Percentiles rank a stretch among this genome's conserved stretches.
Conservation (phyloP, 2,329 filamentous ascomycete genomes). For the Emergomyces pasteurianus region DNA sequence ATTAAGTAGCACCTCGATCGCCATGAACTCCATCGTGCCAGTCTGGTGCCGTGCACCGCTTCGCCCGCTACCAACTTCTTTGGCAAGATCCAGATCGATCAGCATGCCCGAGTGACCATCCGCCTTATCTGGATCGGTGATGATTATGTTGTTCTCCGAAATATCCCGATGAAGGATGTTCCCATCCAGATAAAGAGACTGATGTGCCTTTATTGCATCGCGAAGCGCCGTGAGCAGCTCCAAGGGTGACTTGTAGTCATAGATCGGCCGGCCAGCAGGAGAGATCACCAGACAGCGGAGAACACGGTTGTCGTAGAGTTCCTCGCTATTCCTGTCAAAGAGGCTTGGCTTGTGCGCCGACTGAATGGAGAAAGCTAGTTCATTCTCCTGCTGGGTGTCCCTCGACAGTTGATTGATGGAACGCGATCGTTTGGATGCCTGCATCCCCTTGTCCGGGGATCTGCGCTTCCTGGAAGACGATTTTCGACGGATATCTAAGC, state of each 20-base stretch:
- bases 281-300: conserved; percentile 19
- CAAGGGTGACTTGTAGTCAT: conserved; percentile 12
- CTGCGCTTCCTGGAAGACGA: background rate
- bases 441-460: background rate
- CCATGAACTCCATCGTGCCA: too few species aligned
- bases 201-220: too few species aligned
- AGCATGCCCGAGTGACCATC: conserved; percentile 19
- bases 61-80: too few species aligned
- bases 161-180: conserved; percentile 27
- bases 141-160: conserved; percentile 26
- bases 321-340: conserved; percentile 3
- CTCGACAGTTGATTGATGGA: background rate
- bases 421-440: background rate
- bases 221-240: too few species aligned
- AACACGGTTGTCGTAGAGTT: conserved; percentile 17
- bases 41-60: too few species aligned
- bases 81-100: conserved; percentile 21
- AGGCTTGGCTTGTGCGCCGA: background rate
- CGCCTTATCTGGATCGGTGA: conserved; percentile 12
- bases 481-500: background rate
- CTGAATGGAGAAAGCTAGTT: background rate
- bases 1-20: too few species aligned
- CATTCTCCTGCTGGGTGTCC: background rate
- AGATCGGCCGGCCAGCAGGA: conserved; percentile 17
- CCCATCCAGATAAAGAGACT: background rate